These are phyloP conservation scores for Xylariaceae sp. DNA, from an alignment of 2,329 filamentous ascomycete species.

Conservation along the genomic window DNA sequence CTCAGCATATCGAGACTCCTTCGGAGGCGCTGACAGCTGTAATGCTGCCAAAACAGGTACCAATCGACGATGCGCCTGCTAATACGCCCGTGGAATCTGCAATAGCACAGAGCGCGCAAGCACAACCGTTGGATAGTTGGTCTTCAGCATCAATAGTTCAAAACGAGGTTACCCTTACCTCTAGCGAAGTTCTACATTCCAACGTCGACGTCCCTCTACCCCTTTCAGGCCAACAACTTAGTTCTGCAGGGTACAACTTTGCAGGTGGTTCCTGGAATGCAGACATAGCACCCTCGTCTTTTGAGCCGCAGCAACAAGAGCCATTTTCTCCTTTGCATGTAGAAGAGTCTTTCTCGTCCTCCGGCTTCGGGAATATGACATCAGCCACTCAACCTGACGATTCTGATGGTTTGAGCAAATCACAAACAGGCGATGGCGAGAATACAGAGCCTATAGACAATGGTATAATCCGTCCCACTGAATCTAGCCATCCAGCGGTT, in stretches of 20 bases:
- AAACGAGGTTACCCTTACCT: neutral
- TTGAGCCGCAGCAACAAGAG: neutral
- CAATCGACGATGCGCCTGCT: neutral
- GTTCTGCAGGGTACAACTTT: neutral
- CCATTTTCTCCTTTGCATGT: neutral
- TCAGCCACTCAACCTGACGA: neutral
- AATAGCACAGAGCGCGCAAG: neutral
- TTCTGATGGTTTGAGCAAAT: neutral
- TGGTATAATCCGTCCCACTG: neutral
- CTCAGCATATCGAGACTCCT: constrained; percentile 19
- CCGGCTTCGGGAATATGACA: neutral
- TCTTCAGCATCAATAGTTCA: neutral
- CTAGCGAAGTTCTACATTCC: neutral
- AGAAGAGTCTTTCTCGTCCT: constrained; percentile 3
- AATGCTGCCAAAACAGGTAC: neutral
- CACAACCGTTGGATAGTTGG: neutral
- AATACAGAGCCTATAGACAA: neutral
- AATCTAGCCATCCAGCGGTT: neutral
- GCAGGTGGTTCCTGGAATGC: neutral
- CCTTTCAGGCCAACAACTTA: neutral
- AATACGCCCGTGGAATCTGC: neutral
- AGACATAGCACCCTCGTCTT: neutral
- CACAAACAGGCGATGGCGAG: neutral
- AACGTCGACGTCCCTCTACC: neutral
- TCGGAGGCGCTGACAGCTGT: constrained; percentile 2